A percentile compares a stretch with the other conserved stretches of the same genome.
phyloP scores from a whole-genome alignment of 2,329 filamentous ascomycete species.

The Pseudogymnoascus sp. region DNA sequence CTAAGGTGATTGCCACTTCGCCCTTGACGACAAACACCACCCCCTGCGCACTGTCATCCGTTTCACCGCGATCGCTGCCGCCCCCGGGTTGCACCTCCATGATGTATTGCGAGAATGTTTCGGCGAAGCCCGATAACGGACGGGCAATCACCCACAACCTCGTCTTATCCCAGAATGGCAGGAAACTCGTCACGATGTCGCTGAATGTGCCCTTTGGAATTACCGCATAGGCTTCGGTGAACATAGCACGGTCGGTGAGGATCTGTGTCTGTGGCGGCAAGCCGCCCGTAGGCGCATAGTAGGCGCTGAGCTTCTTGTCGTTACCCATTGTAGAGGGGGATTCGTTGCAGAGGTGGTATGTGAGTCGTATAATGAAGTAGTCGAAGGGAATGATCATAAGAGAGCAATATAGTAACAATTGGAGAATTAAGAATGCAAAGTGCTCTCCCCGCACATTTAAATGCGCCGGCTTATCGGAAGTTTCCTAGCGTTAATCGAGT shows the following conservation, averaged over 20 bases:
- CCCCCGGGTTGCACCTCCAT: conserved; percentile 11
- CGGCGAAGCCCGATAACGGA: conserved; percentile 9
- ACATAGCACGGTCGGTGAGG: conserved; percentile 10
- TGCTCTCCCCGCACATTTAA: not conserved
- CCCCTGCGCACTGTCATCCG: not conserved
- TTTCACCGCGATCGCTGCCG: conserved; percentile 9
- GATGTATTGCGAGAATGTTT: conserved; percentile 11
- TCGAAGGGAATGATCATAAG: not conserved
- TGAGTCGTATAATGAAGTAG: not conserved
- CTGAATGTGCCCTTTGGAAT: conserved; percentile 7
- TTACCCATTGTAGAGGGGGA: not conserved
- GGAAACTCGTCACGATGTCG: conserved; percentile 12
- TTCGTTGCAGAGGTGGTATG: not conserved
- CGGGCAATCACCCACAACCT: conserved; percentile 10
- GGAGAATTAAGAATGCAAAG: not conserved
- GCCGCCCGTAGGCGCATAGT: conserved; percentile 4
- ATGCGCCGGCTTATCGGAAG: not conserved
- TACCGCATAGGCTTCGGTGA: conserved; percentile 9
- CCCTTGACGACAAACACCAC: conserved; percentile 7
- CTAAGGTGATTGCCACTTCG: conserved; percentile 4
- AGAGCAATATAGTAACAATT: not conserved
- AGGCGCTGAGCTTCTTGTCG: conserved; percentile 7
- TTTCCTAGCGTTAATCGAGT: not conserved
- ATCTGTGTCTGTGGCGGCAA: conserved; percentile 9
- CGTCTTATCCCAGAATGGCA: conserved; percentile 11